Conservation (phyloP, 805 yeast species). For the Candida ascalaphidarum region DNA sequence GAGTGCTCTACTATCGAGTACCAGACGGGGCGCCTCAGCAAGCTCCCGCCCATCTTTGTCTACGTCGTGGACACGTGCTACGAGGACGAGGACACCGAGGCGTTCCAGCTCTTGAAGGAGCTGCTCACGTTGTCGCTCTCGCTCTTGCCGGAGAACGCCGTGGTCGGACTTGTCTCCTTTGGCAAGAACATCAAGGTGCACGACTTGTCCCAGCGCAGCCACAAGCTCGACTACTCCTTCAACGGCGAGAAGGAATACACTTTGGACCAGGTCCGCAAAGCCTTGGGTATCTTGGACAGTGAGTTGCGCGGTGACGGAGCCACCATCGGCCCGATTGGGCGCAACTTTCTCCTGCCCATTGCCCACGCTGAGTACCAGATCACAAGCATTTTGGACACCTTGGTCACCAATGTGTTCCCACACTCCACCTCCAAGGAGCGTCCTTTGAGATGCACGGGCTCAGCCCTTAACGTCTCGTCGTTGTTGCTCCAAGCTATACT, state of each 20-base stretch:
- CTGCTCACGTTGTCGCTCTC: conserved; percentile 35
- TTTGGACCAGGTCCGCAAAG: conserved; percentile 35
- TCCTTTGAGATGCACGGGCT: conserved; percentile 48
- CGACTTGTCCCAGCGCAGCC: conserved; percentile 30
- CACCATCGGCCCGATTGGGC: conserved; percentile 3
- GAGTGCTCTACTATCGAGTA: conserved; percentile 44
- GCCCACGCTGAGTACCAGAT: conserved; percentile 44
- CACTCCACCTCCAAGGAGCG: conserved; percentile 34
- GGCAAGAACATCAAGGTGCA: conserved; percentile 55
- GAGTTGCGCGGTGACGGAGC: conserved; percentile 17
- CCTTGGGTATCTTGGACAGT: conserved; percentile 35
- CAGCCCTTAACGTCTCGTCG: conserved; percentile 45
- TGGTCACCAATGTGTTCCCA: conserved; percentile 44
- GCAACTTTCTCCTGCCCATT: conserved; percentile 39
- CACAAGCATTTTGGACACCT: conserved; percentile 38
- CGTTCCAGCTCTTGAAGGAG: conserved; percentile 39
- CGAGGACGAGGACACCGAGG: conserved; percentile 40
- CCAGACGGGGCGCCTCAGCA: conserved; percentile 26
- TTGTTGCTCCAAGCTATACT: conserved; percentile 27
- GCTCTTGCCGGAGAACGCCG: conserved; percentile 45
- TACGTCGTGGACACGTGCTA: conserved; percentile 52
- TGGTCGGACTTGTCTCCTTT: conserved; percentile 50
- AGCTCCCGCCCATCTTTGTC: conserved; percentile 39
- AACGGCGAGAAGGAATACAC: conserved; percentile 50
- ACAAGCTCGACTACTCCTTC: conserved; percentile 32